These are phyloP conservation scores for Lasiodiplodia gonubiensis DNA, from an alignment of 2,329 filamentous ascomycete genomes.

Conservation along the genomic window DNA sequence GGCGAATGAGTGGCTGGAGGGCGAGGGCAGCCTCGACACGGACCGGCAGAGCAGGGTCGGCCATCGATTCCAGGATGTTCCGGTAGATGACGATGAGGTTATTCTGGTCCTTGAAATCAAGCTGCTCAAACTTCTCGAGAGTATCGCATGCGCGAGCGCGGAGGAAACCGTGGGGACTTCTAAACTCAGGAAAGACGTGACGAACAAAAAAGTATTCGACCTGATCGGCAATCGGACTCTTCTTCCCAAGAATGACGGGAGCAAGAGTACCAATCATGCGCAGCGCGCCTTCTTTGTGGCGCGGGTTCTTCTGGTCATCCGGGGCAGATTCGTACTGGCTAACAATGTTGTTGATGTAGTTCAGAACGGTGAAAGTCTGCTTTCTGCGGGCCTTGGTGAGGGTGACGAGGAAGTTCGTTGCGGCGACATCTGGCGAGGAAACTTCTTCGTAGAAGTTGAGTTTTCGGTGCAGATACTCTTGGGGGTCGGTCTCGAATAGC, in stretches of 20 bases:
- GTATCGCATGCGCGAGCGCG: conserved; percentile 95
- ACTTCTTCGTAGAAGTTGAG: conserved; percentile 98
- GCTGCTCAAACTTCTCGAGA: conserved; percentile 95
- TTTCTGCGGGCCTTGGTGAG: conserved; percentile 94
- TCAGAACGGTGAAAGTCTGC: conserved; percentile 92
- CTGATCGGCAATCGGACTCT: conserved; percentile 96
- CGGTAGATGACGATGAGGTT: conserved; percentile 96
- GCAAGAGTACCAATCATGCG: conserved; percentile 97
- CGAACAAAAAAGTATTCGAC: conserved; percentile 98
- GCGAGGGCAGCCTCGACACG: conserved; percentile 92
- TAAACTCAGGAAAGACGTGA: conserved; percentile 98
- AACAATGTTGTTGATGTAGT: conserved; percentile 93
- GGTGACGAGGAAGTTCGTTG: conserved; percentile 94
- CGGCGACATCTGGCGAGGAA: conserved; percentile 90
- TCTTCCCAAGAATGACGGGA: conserved; percentile 93
- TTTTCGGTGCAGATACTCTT: conserved; percentile 96
- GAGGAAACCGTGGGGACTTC: conserved; percentile 88
- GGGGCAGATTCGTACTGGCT: conserved; percentile 87
- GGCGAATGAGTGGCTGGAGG: conserved; percentile 91
- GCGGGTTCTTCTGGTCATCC: conserved; percentile 88
- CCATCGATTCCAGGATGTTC: conserved; percentile 96
- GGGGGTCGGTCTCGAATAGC: conserved; percentile 90
- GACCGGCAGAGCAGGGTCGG: conserved; percentile 89
- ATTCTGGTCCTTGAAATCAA: conserved; percentile 95
- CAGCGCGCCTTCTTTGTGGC: conserved; percentile 94